Percentiles rank a stretch among this genome's conserved stretches.
Evolutionary conservation across 768 basidiomycete species (phyloP).

Genomic region (Lentinula raphanica): DNA sequence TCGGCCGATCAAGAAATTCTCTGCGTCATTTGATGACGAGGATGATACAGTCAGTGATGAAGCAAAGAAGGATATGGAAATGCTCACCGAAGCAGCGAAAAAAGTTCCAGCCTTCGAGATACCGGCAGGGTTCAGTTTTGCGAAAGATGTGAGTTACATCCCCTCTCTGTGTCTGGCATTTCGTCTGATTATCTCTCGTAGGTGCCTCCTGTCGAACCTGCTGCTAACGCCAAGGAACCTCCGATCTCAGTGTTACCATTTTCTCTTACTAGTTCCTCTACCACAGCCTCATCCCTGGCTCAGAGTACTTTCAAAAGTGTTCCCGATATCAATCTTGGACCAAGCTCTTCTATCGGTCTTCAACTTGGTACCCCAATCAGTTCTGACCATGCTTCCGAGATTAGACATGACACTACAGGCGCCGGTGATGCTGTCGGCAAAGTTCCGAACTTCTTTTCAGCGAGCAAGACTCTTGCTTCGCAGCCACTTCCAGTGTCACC

Average conservation of each 20-base stretch:
- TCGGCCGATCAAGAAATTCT: constrained; percentile 58
- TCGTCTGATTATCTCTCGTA: constrained; percentile 5
- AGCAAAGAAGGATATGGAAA: constrained; percentile 37
- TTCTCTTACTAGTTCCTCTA: constrained; percentile 43
- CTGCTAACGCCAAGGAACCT: constrained; percentile 54
- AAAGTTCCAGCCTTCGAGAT: constrained; percentile 54
- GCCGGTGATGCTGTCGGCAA: constrained; percentile 15
- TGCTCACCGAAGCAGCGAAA: constrained; percentile 51
- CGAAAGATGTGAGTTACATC: constrained; percentile 46
- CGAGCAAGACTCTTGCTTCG: constrained; percentile 5
- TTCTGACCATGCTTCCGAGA: background rate
- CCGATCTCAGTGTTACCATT: constrained; percentile 62
- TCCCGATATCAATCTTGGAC: background rate
- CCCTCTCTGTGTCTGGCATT: background rate
- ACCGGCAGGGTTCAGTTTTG: constrained; percentile 62
- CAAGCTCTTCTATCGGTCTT: background rate
- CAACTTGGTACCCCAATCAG: background rate
- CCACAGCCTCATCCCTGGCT: background rate
- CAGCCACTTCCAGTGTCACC: constrained; percentile 24
- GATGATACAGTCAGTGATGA: constrained; percentile 43
- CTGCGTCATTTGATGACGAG: constrained; percentile 56
- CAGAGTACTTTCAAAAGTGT: background rate
- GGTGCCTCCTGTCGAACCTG: constrained; percentile 32
- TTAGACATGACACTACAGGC: background rate
- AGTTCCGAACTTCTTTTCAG: constrained; percentile 64